phyloP scores from a whole-genome alignment of 202 grass and related monocot genomes.

The Saccharum hybrid region DNA sequence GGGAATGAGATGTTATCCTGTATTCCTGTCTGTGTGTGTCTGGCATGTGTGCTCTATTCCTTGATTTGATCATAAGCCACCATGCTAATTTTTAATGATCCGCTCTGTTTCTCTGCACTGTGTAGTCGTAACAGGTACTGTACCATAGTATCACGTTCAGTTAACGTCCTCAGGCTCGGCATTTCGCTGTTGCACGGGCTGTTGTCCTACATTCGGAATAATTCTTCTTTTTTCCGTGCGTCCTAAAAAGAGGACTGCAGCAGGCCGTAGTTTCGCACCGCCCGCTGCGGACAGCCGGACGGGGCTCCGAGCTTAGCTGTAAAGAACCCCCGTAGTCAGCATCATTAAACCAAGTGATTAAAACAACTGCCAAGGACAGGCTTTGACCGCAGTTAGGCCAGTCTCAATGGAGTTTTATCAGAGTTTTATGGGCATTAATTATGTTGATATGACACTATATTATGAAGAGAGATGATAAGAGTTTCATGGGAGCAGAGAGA shows the following conservation, averaged over 20 bases:
- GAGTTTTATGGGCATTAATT: no score
- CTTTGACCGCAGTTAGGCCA: conserved; percentile 51
- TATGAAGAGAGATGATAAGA: no score
- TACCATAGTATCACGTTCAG: background rate
- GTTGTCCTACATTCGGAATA: conserved; percentile 22
- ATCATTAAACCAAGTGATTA: conserved; percentile 47
- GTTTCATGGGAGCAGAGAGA: no score
- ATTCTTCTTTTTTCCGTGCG: background rate
- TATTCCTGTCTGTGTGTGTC: background rate
- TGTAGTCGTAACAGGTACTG: background rate
- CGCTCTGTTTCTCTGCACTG: background rate
- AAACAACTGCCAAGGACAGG: conserved; percentile 10
- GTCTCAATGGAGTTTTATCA: no score
- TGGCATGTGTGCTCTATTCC: background rate
- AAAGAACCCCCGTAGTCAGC: conserved; percentile 41
- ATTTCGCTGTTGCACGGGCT: conserved; percentile 23
- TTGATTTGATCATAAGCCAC: background rate
- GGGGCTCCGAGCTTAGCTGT: conserved; percentile 3
- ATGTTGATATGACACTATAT: no score
- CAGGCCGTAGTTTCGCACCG: background rate
- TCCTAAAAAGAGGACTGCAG: background rate
- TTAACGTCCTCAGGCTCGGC: conserved; percentile 16
- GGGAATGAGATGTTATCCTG: conserved; percentile 37
- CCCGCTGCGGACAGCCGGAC: background rate
- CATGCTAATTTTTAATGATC: background rate